A percentile compares a stretch with the other conserved stretches of the same genome.
These are phyloP conservation scores for Sporothrix globosa DNA, from an alignment of 2,329 filamentous ascomycete genomes.

Conservation along the genomic window DNA sequence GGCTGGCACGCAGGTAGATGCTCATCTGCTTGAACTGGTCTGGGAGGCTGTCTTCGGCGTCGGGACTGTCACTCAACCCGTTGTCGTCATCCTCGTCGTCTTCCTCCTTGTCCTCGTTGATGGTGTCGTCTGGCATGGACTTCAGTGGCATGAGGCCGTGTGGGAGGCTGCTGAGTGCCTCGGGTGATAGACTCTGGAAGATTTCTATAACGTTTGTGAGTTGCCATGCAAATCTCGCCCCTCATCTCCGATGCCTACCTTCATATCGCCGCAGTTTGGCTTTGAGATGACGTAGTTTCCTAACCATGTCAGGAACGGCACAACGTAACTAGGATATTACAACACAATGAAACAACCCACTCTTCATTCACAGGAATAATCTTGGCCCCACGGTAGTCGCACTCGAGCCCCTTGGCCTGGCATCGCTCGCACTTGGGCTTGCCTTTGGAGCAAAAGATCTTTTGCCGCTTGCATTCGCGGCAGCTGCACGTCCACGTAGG, in stretches of 20 bases:
- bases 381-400: slow-evolving; percentile 34
- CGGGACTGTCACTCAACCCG: not conserved
- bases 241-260: slow-evolving; percentile 11
- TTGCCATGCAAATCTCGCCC: not conserved
- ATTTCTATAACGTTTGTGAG: slow-evolving; percentile 25
- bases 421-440: slow-evolving; percentile 35
- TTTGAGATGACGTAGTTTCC: slow-evolving; percentile 32
- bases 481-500: slow-evolving; percentile 25
- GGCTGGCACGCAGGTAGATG: slow-evolving; percentile 40
- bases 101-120: no score
- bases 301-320: not conserved
- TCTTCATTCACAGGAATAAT: slow-evolving; percentile 35
- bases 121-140: not conserved
- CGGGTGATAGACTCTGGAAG: slow-evolving; percentile 24
- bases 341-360: slow-evolving; percentile 10
- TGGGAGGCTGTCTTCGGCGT: slow-evolving; percentile 24
- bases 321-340: not conserved
- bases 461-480: slow-evolving; percentile 34
- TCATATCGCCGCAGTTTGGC: slow-evolving; percentile 32
- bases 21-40: slow-evolving; percentile 36
- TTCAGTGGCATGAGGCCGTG: not conserved
- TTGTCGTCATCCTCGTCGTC: slow-evolving; percentile 15
- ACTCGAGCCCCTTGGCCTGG: slow-evolving; percentile 29
- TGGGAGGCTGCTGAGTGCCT: not conserved
- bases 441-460: slow-evolving; percentile 36